These are phyloP conservation scores for Cystobasidiaceae sp. DNA, from an alignment of 1,284 basidiomycete species.

Conservation along the genomic window DNA sequence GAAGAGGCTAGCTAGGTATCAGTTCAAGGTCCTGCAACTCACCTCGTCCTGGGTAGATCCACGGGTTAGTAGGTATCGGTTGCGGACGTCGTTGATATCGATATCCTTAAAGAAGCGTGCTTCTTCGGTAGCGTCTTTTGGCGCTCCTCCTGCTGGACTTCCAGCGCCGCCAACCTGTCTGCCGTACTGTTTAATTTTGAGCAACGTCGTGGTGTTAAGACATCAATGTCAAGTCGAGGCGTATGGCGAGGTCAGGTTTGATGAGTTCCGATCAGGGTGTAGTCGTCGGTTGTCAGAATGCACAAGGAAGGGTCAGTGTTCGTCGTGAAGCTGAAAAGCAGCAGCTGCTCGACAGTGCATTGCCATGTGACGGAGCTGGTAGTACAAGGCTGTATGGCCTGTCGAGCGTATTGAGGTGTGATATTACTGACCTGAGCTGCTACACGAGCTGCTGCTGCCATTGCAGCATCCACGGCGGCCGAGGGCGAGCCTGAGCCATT, in stretches of 20 bases:
- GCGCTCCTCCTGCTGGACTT: conserved; percentile 5
- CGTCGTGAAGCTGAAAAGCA: no score
- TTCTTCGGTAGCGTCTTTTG: conserved; percentile 1
- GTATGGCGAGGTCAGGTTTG: no score
- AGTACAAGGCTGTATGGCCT: no score
- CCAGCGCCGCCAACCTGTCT: conserved; percentile 10
- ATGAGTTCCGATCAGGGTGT: no score
- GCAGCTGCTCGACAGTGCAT: no score
- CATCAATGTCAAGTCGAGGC: no score
- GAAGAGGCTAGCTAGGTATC: conserved; percentile 1
- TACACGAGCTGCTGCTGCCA: conserved; percentile 24
- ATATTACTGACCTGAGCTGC: conserved; percentile 29
- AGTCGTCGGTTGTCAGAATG: no score
- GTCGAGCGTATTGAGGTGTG: no score
- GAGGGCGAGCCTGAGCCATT: conserved; percentile 19
- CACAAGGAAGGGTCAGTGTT: no score
- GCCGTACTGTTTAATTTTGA: conserved; percentile 10
- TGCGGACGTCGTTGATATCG: conserved; percentile 94
- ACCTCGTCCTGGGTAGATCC: conserved; percentile 87
- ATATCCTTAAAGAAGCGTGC: conserved; percentile 72
- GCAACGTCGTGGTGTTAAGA: no score
- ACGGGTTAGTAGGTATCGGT: conserved; percentile 92
- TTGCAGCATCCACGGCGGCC: conserved; percentile 23
- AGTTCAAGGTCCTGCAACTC: conserved; percentile 44
- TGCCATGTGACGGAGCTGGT: no score